Conservation (phyloP, 208 protist species). For the Acanthamoeba triangularis region DNA sequence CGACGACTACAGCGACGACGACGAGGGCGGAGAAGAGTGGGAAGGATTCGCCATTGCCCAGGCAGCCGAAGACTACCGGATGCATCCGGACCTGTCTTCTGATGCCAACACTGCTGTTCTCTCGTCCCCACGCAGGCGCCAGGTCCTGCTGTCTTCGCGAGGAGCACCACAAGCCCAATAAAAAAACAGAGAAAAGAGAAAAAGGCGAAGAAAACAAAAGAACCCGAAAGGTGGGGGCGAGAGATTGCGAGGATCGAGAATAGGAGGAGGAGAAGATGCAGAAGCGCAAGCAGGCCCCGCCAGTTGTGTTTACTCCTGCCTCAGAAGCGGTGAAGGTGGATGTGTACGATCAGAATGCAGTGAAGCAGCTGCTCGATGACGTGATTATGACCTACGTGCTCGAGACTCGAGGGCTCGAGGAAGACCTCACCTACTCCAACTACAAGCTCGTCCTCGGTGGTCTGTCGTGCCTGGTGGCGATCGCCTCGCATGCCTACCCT, state of each 20-base stretch:
- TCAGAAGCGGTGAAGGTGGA: not conserved
- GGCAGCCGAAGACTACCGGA: not conserved
- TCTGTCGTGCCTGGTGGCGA: conserved; percentile 31
- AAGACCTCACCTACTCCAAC: conserved; percentile 50
- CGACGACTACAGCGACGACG: not conserved
- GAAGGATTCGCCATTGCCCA: not conserved
- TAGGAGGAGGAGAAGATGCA: not conserved
- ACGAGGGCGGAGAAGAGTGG: not conserved
- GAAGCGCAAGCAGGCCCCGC: not conserved
- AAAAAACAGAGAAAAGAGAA: too few relatives aligned
- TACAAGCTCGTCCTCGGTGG: conserved; percentile 47
- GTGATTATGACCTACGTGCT: conserved; percentile 66
- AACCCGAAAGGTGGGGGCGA: too few relatives aligned
- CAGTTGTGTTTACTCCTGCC: not conserved
- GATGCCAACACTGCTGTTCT: not conserved
- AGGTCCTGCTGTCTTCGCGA: too few relatives aligned
- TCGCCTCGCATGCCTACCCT: conserved; percentile 58
- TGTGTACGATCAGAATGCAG: conserved; percentile 69
- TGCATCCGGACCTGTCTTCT: not conserved
- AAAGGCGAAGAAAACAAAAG: too few relatives aligned
- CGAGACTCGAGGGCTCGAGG: conserved; percentile 18
- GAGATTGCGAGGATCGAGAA: too few relatives aligned
- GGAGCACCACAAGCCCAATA: too few relatives aligned
- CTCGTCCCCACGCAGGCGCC: not conserved
- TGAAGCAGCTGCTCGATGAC: conserved; percentile 73